These are phyloP conservation scores for Mycena vulgaris DNA, from an alignment of 768 basidiomycete genomes.

Conservation along the genomic window DNA sequence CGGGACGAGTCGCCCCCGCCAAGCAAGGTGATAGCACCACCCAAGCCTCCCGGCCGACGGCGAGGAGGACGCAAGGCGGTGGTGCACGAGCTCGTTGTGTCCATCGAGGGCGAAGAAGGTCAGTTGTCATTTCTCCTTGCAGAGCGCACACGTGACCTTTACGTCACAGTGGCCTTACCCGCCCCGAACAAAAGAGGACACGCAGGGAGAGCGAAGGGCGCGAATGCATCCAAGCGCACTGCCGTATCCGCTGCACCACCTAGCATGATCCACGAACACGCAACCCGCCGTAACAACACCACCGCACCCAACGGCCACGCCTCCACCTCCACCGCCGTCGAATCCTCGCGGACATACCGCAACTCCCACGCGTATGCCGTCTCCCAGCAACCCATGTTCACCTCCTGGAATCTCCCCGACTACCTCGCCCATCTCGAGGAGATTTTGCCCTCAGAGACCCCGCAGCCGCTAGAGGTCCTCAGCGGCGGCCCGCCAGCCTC, in stretches of 20 bases:
- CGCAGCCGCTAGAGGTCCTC: constrained; percentile 82
- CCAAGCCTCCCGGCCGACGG: constrained; percentile 52
- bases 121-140: constrained; percentile 38
- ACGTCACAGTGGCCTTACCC: constrained; percentile 36
- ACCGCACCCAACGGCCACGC: constrained; percentile 55
- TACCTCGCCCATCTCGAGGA: constrained; percentile 90
- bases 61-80: constrained; percentile 62
- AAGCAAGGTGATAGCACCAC: constrained; percentile 43
- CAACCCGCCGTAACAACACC: constrained; percentile 64
- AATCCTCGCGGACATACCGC: constrained; percentile 77
- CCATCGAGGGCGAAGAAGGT: constrained; percentile 78
- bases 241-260: constrained; percentile 48
- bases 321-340: constrained; percentile 57
- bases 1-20: constrained; percentile 59
- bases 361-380: constrained; percentile 86
- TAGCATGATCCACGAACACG: constrained; percentile 60
- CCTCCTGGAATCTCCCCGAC: constrained; percentile 94
- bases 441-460: constrained; percentile 84
- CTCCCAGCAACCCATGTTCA: constrained; percentile 83
- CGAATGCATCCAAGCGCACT: constrained; percentile 58
- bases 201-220: constrained; percentile 57
- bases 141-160: constrained; percentile 38
- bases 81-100: constrained; percentile 50
- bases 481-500: constrained; percentile 53
- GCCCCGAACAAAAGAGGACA: constrained; percentile 53